Evolutionary conservation across 2,329 filamentous ascomycete species (phyloP), one percentile per base, ranked within the genome.

Genomic region (Ascochyta clinopodiicola): DNA sequence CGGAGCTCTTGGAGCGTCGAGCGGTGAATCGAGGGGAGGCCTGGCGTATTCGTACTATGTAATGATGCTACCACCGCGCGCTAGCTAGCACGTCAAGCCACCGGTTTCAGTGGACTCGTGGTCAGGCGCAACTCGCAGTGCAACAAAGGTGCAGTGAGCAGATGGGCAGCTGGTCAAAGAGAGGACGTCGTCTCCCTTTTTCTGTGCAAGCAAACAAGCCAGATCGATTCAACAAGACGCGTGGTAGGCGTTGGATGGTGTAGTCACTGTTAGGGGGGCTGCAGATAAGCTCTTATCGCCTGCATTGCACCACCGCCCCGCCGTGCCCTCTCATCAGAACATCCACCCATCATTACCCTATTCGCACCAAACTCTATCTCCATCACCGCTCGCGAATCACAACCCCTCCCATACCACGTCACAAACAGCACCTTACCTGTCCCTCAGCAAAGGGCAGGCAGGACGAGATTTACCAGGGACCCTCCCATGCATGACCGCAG

Each of bases 41-140:
- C 45, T 46, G 47, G 56, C 56, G 57, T 17, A 17, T 17, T 17
- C 17, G 17, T 17, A 17, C 17, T 17, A 17, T 17, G 17, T 57
- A 59, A 66, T 64, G 57, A 66, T 64, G 64, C 60, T 56, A 57
- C 57, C 52, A 66, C 51, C 21, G 40, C 42, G 55, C 62, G 60
- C 66, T 68, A 68, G 53, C 25, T 38, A 60, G 34, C 55, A 60
- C 29, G 10, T 59, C 57, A 58, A 61, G 61, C 46, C 21, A 49
- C 49, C 52, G 54, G 59, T 58, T 60, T 62, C 58, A 61, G 47
- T 45, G 34, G 51, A 53, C 49, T 56, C 35, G 35, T 58, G 62
- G 62, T 63, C 58, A 64, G 61, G 60, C 57, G 56, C 52, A 51
- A 55, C 37, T 58, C 40, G 42, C 37, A 48, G 57, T 40, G 48